Conservation (phyloP, 106 monocot species). For the Apostasia ramifera region DNA sequence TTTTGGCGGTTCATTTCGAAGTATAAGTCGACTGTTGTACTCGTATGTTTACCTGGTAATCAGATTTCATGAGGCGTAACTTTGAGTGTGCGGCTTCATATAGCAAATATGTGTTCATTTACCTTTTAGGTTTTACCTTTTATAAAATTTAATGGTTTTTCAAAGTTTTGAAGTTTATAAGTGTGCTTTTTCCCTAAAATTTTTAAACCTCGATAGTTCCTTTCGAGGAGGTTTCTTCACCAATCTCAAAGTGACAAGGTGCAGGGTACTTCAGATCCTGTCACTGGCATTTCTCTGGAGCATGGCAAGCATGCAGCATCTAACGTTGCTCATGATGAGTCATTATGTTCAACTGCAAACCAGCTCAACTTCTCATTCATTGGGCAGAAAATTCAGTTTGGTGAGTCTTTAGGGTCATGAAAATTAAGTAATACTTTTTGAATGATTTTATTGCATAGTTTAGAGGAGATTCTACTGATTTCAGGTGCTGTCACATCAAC, state of each 20-base stretch:
- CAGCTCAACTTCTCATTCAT: slow-evolving; percentile 68
- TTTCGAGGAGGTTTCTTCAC: slow-evolving; percentile 59
- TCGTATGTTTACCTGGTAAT: too few species aligned
- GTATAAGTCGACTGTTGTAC: too few species aligned
- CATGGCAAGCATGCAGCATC: slow-evolving; percentile 23
- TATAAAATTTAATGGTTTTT: too few species aligned
- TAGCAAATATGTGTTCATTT: too few species aligned
- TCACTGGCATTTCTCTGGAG: slow-evolving; percentile 33
- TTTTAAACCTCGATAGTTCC: not conserved
- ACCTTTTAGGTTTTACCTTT: too few species aligned
- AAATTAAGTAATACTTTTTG: too few species aligned
- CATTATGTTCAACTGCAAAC: slow-evolving; percentile 33
- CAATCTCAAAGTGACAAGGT: slow-evolving; percentile 85
- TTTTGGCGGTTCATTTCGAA: too few species aligned
- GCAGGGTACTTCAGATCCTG: slow-evolving; percentile 41
- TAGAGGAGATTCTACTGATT: slow-evolving; percentile 1
- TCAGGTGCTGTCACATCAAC: slow-evolving; percentile 74
- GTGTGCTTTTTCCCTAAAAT: too few species aligned
- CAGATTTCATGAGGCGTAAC: too few species aligned
- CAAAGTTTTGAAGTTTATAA: too few species aligned
- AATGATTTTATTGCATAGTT: not conserved
- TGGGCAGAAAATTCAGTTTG: slow-evolving; percentile 95
- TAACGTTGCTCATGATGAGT: slow-evolving; percentile 27
- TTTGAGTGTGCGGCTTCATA: too few species aligned
- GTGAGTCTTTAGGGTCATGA: slow-evolving; percentile 23